Base-by-base conservation (phyloP, 164 flowering plant genomes). In the Stephania cephalantha region DNA sequence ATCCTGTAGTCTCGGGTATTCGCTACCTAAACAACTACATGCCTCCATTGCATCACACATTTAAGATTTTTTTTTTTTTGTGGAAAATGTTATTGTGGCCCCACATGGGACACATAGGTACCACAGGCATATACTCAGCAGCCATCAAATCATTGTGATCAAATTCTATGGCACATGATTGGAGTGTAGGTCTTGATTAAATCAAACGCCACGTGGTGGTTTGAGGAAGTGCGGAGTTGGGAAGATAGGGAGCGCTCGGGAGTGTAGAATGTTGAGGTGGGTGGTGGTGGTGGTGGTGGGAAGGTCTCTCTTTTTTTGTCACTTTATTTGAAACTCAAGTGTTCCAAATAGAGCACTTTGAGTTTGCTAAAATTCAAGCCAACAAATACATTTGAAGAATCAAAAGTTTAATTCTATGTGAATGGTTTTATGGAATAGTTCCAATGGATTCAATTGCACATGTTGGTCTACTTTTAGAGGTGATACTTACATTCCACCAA, bases 221-320 rank as follows among this genome's bases (percentile, higher is more conserved):
- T 61, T 18, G 55, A 2, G 25, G 66, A 5, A 18, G 66, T 61
- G 66, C 6, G 66, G 9, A 61, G 66, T 61, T 61, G 29, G 66
- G 66, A 61, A 17, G 25, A 1, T 61, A 61, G 7, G 20, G 8
- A 61, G 66, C 66, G n/a, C 6, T 7, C 25, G 6, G 29, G 66
- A 61, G 66, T 61, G 20, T 61, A 17, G 66, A 7, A 61, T 61
- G 66, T 15, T 55, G 64, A 1, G 18, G 64, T 18, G n/a, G 18
- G 64, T 58, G 64, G n/a, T n/a, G n/a, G n/a, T n/a, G n/a, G n/a
- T n/a, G n/a, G n/a, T 58, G 22, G 64, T 58, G 64, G 22, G 66
- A 58, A 17, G 65, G n/a, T 17, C n/a, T 58, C 20, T 58, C 1
- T 48, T 48, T 7, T n/a, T n/a, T 48, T 48, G 53, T 53, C 65